Evolutionary conservation across 2,329 filamentous ascomycete genomes (phyloP), one percentile per base, ranked within the genome.

Genomic region (Aspergillus latus): DNA sequence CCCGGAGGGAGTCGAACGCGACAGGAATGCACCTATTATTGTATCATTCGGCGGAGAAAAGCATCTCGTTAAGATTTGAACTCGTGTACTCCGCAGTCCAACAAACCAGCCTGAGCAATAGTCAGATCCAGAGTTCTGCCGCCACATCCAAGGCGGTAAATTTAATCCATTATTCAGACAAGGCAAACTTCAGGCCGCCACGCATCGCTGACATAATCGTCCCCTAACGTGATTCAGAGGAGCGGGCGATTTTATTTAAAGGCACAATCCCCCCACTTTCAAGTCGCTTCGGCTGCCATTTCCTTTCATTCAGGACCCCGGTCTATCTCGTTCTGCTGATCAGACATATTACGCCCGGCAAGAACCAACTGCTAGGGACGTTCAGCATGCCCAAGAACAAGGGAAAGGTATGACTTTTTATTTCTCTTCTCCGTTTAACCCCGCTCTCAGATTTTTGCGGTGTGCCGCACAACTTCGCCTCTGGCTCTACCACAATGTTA

Each of bases 301-400:
- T 51, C 54, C 45, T 45, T 51, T 49, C 49, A 52, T 58, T 58
- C 48, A 32, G 44, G 55, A 59, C 49, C 29, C 43, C 26, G 55
- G 59, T 62, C 47, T 53, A 43, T 58, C 51, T 51, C 52, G 56
- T 34, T 51, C 44, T 49, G 52, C 40, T 50, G 42, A 42, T 54
- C 56, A 53, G 59, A 51, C 56, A 58, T 59, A 48, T 13, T 37
- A 52, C 49, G 54, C 62, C 57, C 48, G 61, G 58, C 54, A 65
- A 56, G 55, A 60, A 51, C 26, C 37, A 59, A 66, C 65, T 66
- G 61, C 58, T 69, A 65, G 61, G 57, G 51, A 57, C 54, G 60
- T 60, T 68, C 78, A 87, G 78, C 61, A 97, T 97, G 92, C 92
- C 92, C 73, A 97, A 97, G 90, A 97, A 97, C 78, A 97, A 97